Percentiles rank a stretch among this genome's conserved stretches.
Conservation (phyloP, 257 asterid species). For the Cynanchum wilfordii region DNA sequence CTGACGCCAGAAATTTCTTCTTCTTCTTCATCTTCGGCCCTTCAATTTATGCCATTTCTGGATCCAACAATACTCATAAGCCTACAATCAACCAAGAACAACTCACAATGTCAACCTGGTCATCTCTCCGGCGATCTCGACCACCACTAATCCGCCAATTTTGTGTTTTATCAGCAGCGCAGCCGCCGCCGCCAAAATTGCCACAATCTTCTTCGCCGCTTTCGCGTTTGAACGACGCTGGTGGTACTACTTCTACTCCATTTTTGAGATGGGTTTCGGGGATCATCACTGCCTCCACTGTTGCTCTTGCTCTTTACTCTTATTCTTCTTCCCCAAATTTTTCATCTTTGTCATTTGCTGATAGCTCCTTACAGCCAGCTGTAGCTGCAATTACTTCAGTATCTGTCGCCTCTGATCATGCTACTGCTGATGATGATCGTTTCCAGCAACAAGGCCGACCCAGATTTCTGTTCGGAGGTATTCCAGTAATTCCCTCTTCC, state of each 20-base stretch:
- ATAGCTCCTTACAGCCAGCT: constrained; percentile 8
- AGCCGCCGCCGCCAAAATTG: constrained; percentile 19
- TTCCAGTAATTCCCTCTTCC: background rate
- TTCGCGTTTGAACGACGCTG: background rate
- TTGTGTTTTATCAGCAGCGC: constrained; percentile 25
- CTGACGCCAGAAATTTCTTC: background rate
- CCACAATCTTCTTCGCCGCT: background rate
- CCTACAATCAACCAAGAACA: background rate
- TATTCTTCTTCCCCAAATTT: constrained; percentile 16
- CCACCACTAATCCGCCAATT: constrained; percentile 24
- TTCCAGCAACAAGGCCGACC: background rate
- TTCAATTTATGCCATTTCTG: background rate
- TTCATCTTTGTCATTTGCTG: constrained; percentile 21
- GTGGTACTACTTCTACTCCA: constrained; percentile 12
- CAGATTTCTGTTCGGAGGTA: constrained; percentile 24
- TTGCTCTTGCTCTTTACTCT: constrained; percentile 39
- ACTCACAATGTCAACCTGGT: constrained; percentile 42
- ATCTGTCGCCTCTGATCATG: background rate
- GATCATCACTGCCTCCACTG: constrained; percentile 42
- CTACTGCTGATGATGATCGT: background rate
- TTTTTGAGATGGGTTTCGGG: constrained; percentile 53
- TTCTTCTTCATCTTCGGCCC: background rate
- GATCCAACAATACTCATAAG: background rate
- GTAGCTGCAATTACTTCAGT: background rate
- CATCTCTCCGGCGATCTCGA: constrained; percentile 49